Evolutionary conservation across 768 basidiomycete genomes (phyloP).

Genomic region (Suillus tomentosus): DNA sequence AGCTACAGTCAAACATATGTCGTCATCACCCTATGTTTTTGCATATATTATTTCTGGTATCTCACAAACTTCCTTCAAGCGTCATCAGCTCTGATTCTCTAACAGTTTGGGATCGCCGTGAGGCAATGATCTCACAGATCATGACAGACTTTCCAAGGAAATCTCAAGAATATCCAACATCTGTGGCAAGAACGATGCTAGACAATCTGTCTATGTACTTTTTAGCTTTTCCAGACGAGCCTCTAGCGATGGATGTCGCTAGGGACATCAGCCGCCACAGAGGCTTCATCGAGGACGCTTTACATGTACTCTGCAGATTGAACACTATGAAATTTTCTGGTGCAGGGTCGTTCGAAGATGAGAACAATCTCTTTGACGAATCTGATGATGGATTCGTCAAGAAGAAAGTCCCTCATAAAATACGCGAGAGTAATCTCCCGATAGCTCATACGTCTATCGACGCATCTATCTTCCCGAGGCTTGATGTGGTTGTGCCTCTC

Average conservation of each 20-base stretch:
- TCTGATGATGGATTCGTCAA: conserved; percentile 10
- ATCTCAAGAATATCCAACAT: conserved; percentile 23
- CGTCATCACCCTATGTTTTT: conserved; percentile 28
- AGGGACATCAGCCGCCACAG: conserved; percentile 23
- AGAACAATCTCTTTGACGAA: too few species aligned
- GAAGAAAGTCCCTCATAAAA: conserved; percentile 32
- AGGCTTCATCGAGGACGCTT: conserved; percentile 25
- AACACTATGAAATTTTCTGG: too few species aligned
- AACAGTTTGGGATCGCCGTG: conserved; percentile 19
- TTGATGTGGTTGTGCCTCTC: conserved; percentile 31
- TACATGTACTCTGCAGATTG: conserved; percentile 4
- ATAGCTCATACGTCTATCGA: conserved; percentile 24
- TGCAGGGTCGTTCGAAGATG: background rate
- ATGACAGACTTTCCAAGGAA: conserved; percentile 35
- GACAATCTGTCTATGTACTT: conserved; percentile 27
- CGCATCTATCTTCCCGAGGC: conserved; percentile 29
- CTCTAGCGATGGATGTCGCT: conserved; percentile 16
- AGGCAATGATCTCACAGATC: conserved; percentile 29
- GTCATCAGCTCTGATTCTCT: conserved; percentile 1
- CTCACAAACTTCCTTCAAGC: background rate
- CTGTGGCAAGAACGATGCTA: conserved; percentile 26
- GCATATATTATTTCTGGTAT: conserved; percentile 33
- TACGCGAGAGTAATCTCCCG: conserved; percentile 22
- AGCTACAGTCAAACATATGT: conserved; percentile 29
- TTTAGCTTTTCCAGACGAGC: conserved; percentile 23